A percentile compares a stretch with the other conserved stretches of the same genome.
These are phyloP conservation scores for Chaetomium sp. DNA, from an alignment of 2,329 filamentous ascomycete genomes.

Conservation along the genomic window DNA sequence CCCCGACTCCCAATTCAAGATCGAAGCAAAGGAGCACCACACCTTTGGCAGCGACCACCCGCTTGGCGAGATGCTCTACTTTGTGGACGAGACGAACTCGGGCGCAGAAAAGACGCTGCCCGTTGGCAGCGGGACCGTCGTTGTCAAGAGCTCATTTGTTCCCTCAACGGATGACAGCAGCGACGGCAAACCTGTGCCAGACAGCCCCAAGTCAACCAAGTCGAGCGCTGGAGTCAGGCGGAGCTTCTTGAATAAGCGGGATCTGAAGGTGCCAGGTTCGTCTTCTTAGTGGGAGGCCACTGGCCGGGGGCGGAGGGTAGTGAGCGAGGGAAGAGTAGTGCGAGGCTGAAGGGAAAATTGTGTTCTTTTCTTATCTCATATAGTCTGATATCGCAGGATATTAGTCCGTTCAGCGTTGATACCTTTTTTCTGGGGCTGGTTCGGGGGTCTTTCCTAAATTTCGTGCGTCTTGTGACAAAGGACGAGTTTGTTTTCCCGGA, in stretches of 20 bases:
- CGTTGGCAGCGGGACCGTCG: slow-evolving; percentile 66
- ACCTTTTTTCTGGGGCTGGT: background rate
- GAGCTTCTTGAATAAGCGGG: slow-evolving; percentile 7
- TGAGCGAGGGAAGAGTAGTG: background rate
- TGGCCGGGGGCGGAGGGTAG: background rate
- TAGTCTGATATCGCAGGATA: background rate
- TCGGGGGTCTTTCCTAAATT: background rate
- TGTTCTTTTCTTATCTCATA: background rate
- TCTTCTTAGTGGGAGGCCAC: slow-evolving; percentile 1
- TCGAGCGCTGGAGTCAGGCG: background rate
- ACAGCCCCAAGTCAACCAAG: slow-evolving; percentile 18
- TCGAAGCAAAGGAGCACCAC: slow-evolving; percentile 79
- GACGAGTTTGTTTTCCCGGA: too few species aligned
- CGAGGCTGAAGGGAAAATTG: background rate
- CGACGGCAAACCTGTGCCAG: slow-evolving; percentile 18
- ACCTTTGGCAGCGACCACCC: slow-evolving; percentile 78
- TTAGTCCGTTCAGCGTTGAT: background rate
- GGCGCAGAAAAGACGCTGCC: slow-evolving; percentile 66
- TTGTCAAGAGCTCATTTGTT: slow-evolving; percentile 67
- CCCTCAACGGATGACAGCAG: slow-evolving; percentile 37
- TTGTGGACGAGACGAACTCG: slow-evolving; percentile 72
- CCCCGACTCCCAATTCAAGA: slow-evolving; percentile 77
- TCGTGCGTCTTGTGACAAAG: background rate
- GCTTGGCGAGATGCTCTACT: slow-evolving; percentile 81
- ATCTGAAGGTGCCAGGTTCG: slow-evolving; percentile 6